phyloP scores from a whole-genome alignment of 306 rosid genomes.

The Trifolium repens region DNA sequence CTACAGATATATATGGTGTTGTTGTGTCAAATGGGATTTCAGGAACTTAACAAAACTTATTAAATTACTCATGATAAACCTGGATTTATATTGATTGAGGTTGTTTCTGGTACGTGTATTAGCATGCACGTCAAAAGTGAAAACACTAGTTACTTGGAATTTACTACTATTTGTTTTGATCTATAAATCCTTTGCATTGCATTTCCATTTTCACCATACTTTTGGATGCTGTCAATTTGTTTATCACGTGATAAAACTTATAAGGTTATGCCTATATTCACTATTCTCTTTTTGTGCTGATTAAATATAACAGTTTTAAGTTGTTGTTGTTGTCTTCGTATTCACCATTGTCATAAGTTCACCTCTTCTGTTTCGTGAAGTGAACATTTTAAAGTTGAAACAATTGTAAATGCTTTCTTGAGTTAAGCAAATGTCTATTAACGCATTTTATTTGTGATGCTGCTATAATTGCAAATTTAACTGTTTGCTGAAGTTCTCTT shows the following conservation, averaged over 20 bases:
- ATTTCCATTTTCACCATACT: neutral
- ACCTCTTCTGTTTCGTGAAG: neutral
- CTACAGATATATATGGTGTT: no score
- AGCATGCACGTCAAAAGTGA: neutral
- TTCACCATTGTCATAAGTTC: neutral
- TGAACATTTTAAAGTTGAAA: constrained; percentile 8
- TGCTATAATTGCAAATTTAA: constrained; percentile 5
- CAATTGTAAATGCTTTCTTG: neutral
- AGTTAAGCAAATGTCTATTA: neutral
- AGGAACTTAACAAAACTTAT: neutral
- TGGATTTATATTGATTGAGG: neutral
- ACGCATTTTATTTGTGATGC: constrained; percentile 9
- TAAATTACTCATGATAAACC: neutral
- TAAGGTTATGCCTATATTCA: neutral
- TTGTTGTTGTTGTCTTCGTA: neutral
- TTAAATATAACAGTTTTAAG: neutral
- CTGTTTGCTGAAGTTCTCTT: constrained; percentile 12
- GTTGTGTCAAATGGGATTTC: neutral
- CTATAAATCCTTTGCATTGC: neutral
- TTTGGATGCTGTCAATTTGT: neutral
- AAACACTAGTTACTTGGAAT: neutral
- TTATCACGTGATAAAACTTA: no score
- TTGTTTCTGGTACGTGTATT: neutral
- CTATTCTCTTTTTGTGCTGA: neutral
- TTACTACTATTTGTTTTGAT: neutral